phyloP scores from a whole-genome alignment of 805 yeast genomes.

The Kuraishia floccosa region DNA sequence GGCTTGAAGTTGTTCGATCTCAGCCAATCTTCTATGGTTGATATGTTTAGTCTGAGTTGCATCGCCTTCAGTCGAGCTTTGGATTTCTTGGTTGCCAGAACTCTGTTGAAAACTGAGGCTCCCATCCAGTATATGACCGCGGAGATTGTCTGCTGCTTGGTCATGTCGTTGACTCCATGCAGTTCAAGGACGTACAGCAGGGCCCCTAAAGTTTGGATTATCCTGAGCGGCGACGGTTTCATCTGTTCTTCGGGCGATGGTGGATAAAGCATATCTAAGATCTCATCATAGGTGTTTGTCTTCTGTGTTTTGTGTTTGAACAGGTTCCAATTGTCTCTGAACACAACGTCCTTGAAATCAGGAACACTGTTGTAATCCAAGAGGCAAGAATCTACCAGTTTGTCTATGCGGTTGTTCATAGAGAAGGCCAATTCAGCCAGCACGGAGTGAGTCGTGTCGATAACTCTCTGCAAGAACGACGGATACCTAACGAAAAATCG shows the following conservation, averaged over 20 bases:
- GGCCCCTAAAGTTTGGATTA: constrained; percentile 83
- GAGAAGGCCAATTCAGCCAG: constrained; percentile 58
- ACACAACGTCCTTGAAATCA: constrained; percentile 64
- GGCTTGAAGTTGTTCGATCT: constrained; percentile 52
- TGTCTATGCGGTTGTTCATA: constrained; percentile 46
- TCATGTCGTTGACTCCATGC: constrained; percentile 67
- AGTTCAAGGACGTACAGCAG: constrained; percentile 74
- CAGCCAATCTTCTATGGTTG: constrained; percentile 90
- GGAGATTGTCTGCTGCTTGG: constrained; percentile 70
- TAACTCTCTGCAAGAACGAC: constrained; percentile 44
- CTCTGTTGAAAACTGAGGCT: constrained; percentile 58
- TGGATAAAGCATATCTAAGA: constrained; percentile 68
- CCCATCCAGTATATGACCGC: constrained; percentile 74
- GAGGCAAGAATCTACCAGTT: constrained; percentile 52
- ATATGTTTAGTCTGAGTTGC: constrained; percentile 79
- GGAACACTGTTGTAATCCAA: constrained; percentile 75
- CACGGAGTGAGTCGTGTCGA: constrained; percentile 44
- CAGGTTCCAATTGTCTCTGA: constrained; percentile 56
- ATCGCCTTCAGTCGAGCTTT: constrained; percentile 77
- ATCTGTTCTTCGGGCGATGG: constrained; percentile 73
- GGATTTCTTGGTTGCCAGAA: constrained; percentile 56
- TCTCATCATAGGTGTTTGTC: constrained; percentile 55
- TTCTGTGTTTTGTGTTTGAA: constrained; percentile 32
- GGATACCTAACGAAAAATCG: constrained; percentile 45
- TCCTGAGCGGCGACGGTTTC: constrained; percentile 80